Conservation (phyloP, 176 grass and related monocot species). For the Pontederia crassipes region DNA sequence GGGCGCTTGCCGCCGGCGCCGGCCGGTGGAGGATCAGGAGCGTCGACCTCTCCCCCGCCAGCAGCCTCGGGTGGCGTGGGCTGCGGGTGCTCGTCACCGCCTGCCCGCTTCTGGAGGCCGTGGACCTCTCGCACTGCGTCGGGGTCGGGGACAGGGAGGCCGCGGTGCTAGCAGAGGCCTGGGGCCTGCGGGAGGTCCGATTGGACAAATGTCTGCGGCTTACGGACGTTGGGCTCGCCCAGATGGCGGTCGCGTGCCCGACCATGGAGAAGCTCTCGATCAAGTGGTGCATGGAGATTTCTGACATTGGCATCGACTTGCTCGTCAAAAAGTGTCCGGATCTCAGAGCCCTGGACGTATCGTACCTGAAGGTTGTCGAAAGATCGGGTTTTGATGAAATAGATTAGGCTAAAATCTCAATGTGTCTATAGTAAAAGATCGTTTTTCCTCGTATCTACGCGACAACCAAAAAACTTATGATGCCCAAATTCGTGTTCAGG, state of each 20-base stretch:
- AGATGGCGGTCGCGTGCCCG: constrained; percentile 70
- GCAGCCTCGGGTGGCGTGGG: constrained; percentile 65
- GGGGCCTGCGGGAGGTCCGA: constrained; percentile 45
- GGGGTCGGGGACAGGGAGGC: constrained; percentile 66
- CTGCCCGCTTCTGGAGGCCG: constrained; percentile 56
- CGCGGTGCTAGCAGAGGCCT: constrained; percentile 38
- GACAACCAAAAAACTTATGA: not conserved
- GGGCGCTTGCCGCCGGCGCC: constrained; percentile 15
- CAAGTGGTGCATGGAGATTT: constrained; percentile 95
- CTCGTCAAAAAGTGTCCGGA: constrained; percentile 80
- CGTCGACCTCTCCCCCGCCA: constrained; percentile 63
- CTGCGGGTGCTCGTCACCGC: constrained; percentile 51
- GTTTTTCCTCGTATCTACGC: too few species aligned
- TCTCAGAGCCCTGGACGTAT: constrained; percentile 60
- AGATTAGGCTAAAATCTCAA: too few species aligned
- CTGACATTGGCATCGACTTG: constrained; percentile 80
- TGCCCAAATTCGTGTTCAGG: constrained; percentile 27
- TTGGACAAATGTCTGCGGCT: constrained; percentile 72
- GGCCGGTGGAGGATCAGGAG: constrained; percentile 21
- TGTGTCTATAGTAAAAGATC: too few species aligned
- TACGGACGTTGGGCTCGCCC: constrained; percentile 87
- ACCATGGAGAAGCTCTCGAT: constrained; percentile 57
- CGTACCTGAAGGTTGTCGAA: constrained; percentile 65
- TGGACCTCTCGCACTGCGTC: constrained; percentile 83
- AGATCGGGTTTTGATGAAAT: not conserved